phyloP scores from a whole-genome alignment of 495 filamentous ascomycete genomes.

The Neurospora discreta region DNA sequence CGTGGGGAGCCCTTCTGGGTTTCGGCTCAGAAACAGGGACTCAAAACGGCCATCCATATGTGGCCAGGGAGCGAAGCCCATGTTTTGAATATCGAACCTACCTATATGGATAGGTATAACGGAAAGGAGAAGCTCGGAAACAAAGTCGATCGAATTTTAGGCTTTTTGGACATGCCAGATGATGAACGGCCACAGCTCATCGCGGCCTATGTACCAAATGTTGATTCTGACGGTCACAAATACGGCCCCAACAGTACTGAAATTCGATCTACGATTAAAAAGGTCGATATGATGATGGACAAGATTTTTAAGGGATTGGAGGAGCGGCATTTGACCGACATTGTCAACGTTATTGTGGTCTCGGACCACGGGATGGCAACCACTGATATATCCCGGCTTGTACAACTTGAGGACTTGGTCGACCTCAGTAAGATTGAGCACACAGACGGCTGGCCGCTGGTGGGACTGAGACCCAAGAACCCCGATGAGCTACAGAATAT shows the following conservation, averaged over 20 bases:
- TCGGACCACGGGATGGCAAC: conserved; percentile 98
- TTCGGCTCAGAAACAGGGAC: conserved; percentile 68
- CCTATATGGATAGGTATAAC: conserved; percentile 75
- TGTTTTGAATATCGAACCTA: conserved; percentile 54
- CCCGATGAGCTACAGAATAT: conserved; percentile 46
- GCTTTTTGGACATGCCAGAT: conserved; percentile 72
- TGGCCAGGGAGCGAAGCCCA: conserved; percentile 94
- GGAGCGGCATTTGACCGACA: conserved; percentile 68
- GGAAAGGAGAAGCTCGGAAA: conserved; percentile 56
- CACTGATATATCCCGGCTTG: conserved; percentile 65
- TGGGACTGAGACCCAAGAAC: conserved; percentile 70
- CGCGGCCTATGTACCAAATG: conserved; percentile 85
- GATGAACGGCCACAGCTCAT: conserved; percentile 76
- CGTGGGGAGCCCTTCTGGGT: conserved; percentile 85
- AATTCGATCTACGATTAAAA: conserved; percentile 58
- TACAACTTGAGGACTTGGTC: conserved; percentile 88
- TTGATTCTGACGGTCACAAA: conserved; percentile 74
- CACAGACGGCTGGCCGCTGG: conserved; percentile 89
- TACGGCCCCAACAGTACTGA: conserved; percentile 93
- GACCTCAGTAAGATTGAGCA: conserved; percentile 64
- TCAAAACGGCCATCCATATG: conserved; percentile 85
- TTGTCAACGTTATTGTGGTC: conserved; percentile 96
- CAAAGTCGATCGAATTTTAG: conserved; percentile 69
- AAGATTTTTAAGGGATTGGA: conserved; percentile 65
- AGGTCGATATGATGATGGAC: conserved; percentile 71